Conservation (phyloP, 345 rosid species). For the Lepidium didymum region DNA sequence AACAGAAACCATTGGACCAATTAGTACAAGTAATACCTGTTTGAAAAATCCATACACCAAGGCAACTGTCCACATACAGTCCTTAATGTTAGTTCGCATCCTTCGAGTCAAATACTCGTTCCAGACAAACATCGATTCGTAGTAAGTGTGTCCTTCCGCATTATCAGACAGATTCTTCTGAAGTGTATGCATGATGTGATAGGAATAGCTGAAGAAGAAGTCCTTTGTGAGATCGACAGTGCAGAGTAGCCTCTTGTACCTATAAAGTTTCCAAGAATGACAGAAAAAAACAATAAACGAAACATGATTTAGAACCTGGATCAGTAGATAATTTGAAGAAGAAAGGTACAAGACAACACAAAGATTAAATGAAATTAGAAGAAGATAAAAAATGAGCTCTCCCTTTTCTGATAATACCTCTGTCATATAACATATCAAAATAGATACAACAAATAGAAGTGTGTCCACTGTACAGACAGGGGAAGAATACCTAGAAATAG, state of each 20-base stretch:
- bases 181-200: conserved; percentile 72
- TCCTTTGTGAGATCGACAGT: conserved; percentile 89
- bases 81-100: conserved; percentile 55
- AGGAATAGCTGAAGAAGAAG: conserved; percentile 98
- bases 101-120: conserved; percentile 80
- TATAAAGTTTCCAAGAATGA: conserved; percentile 32
- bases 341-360: conserved; percentile 18
- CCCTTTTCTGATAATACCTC: conserved; percentile 67
- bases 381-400: conserved; percentile 17
- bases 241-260: conserved; percentile 98
- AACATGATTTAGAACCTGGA: conserved; percentile 30
- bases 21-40: conserved; percentile 52
- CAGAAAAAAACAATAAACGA: conserved; percentile 24
- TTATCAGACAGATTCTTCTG: conserved; percentile 59
- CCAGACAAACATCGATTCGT: conserved; percentile 93
- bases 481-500: conserved; percentile 42
- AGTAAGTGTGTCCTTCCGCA: conserved; percentile 39
- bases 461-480: conserved; percentile 54
- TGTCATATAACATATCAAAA: conserved; percentile 45
- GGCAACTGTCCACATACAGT: conserved; percentile 86
- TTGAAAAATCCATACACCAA: conserved; percentile 90
- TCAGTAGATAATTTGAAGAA: conserved; percentile 7
- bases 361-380: conserved; percentile 21
- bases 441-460: conserved; percentile 54
- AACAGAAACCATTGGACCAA: not conserved